Conservation (phyloP, 768 basidiomycete genomes). For the Tricholoma hemisulphureum region DNA sequence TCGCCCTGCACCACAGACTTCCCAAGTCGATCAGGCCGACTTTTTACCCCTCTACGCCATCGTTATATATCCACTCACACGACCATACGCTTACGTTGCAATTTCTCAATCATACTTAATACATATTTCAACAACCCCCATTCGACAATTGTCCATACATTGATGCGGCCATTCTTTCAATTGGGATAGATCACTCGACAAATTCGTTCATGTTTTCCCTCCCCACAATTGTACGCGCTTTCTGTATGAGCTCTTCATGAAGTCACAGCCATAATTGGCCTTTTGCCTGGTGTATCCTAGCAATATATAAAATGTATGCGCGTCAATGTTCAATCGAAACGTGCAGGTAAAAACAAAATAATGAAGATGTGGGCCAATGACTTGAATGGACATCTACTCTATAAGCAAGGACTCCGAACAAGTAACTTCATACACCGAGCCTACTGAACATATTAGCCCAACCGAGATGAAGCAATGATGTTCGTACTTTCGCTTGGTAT, state of each 20-base stretch:
- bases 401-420: constrained; percentile 4
- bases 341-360: constrained; percentile 9
- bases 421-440: constrained; percentile 55
- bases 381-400: constrained; percentile 10
- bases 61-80: constrained; percentile 19
- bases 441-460: constrained; percentile 31
- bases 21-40: constrained; percentile 2
- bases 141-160: constrained; percentile 16
- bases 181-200: background rate
- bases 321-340: constrained; percentile 1
- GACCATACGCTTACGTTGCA: constrained; percentile 11
- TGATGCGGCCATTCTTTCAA: constrained; percentile 19
- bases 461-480: constrained; percentile 1
- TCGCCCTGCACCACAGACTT: background rate
- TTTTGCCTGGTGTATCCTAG: background rate
- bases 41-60: constrained; percentile 1
- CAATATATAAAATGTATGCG: too few relatives aligned
- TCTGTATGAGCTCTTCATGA: background rate
- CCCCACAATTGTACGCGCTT: constrained; percentile 2
- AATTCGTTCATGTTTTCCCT: constrained; percentile 18
- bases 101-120: constrained; percentile 10
- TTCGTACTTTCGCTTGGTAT: constrained; percentile 73
- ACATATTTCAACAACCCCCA: constrained; percentile 7
- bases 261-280: background rate
- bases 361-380: constrained; percentile 7